Base-by-base conservation (phyloP, 495 filamentous ascomycete species). In the Cercophora sp. region DNA sequence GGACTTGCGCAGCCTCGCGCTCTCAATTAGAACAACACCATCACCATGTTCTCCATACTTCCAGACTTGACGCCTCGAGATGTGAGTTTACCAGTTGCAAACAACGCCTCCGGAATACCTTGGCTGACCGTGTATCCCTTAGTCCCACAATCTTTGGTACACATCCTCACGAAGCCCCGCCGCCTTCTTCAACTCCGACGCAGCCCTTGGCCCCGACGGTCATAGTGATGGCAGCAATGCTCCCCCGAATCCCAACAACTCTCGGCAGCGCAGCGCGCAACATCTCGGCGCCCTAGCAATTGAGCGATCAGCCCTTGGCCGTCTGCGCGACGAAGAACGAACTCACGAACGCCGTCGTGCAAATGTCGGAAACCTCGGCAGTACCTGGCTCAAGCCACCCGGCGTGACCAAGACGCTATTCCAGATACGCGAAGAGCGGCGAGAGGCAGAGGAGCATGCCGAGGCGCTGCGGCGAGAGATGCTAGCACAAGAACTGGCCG, bases 381-480 rank as follows among this genome's bases (percentile, higher is more conserved):
- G 74, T 57, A 80, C 79, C 23, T 94, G 89, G 89, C 83, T 94
- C 56, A 82, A 80, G 45, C 89, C 89, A 8, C 85, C 85, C 0
- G 88, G 88, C 8, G 77, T 89, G 32, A 52, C 76, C 18, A 92
- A 91, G 71, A 90, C 88, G 8, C 76, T 89, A 57, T 79, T 87
- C 54, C 85, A 86, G 48, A 74, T 88, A 65, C 82, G 80, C 51
- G 89, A 91, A 61, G 89, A 92, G 74, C 76, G 83, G 22, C 81
- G 85, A 16, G 89, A 94, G 72, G 76, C 83, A 32, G 85, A 87
- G 59, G 89, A 94, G 65, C 83, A 87, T n/a, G 77, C 85, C 41
- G 83, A 85, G 46, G 85, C 82, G 0, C 64, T 86, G 50, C 72
- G 78, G 13, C 77, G 85, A n/a, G 87, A 89, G 60, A 76, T 80